Conservation (phyloP, 805 yeast species). For the Starmerella vaccinii region DNA sequence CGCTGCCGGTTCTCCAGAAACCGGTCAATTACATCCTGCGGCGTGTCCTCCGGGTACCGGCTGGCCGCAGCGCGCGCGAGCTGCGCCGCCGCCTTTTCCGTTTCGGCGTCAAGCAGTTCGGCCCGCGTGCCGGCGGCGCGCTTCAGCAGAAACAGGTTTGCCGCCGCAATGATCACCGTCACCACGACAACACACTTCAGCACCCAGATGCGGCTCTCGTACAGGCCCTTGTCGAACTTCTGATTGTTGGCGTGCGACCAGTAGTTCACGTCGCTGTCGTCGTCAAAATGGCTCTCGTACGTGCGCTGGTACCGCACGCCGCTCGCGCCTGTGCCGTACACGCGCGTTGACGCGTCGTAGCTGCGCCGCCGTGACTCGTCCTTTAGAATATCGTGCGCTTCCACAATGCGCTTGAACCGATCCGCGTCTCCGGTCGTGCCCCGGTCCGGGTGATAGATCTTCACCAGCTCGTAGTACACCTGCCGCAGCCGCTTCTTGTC, state of each 20-base stretch:
- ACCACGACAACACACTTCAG: constrained; percentile 36
- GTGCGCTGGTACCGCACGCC: background rate
- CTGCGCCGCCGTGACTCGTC: constrained; percentile 35
- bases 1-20: constrained; percentile 36
- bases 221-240: constrained; percentile 35
- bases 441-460: constrained; percentile 72
- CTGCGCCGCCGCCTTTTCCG: constrained; percentile 31
- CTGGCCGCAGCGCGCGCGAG: constrained; percentile 39
- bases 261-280: constrained; percentile 10
- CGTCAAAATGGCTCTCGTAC: constrained; percentile 2
- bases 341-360: constrained; percentile 12
- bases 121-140: constrained; percentile 21
- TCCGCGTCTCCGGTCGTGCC: constrained; percentile 30
- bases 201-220: constrained; percentile 35
- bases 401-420: constrained; percentile 46
- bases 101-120: constrained; percentile 20
- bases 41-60: constrained; percentile 43
- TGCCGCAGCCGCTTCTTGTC: constrained; percentile 37
- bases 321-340: background rate
- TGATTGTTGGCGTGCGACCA: constrained; percentile 29
- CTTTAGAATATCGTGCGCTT: constrained; percentile 49
- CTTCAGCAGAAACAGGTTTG: constrained; percentile 33
- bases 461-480: constrained; percentile 52
- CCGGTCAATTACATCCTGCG: constrained; percentile 44
- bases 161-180: constrained; percentile 33